These are phyloP conservation scores for Macadamia tetraphylla DNA, from an alignment of 164 flowering plant genomes.

Conservation along the genomic window DNA sequence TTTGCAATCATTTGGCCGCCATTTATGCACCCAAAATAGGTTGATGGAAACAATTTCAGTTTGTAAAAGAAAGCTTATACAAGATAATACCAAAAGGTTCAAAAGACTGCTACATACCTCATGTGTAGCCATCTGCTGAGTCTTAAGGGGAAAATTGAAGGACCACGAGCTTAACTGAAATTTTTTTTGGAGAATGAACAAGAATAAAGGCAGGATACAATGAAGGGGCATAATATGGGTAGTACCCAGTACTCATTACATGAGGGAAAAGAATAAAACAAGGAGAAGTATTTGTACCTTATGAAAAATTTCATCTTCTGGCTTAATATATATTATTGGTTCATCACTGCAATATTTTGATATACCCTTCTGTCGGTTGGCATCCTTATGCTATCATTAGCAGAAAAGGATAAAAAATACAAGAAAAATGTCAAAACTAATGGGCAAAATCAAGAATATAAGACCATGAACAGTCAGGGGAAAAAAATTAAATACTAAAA, in stretches of 20 bases:
- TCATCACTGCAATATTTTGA: conserved; percentile 29
- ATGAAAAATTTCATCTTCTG: conserved; percentile 89
- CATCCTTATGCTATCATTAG: conserved; percentile 38
- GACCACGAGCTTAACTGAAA: conserved; percentile 83
- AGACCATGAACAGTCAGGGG: background rate
- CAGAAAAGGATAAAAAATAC: conserved; percentile 3
- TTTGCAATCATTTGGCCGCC: background rate
- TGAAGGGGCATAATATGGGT: background rate
- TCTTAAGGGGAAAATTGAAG: conserved; percentile 50
- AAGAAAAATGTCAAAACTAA: background rate
- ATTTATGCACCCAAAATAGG: background rate
- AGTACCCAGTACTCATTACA: background rate
- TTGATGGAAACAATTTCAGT: background rate
- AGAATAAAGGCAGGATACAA: background rate
- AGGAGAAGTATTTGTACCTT: conserved; percentile 36
- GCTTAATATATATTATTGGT: conserved; percentile 48
- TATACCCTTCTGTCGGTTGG: conserved; percentile 22
- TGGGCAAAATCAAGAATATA: background rate
- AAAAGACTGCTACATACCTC: conserved; percentile 43
- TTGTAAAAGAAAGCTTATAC: background rate
- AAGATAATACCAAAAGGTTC: background rate
- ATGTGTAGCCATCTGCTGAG: conserved; percentile 34
- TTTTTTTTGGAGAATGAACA: background rate
- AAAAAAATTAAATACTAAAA: background rate
- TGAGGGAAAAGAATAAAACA: no score